These are phyloP conservation scores for Verticillium albo-atrum DNA, from an alignment of 2,329 filamentous ascomycete genomes.

Conservation along the genomic window DNA sequence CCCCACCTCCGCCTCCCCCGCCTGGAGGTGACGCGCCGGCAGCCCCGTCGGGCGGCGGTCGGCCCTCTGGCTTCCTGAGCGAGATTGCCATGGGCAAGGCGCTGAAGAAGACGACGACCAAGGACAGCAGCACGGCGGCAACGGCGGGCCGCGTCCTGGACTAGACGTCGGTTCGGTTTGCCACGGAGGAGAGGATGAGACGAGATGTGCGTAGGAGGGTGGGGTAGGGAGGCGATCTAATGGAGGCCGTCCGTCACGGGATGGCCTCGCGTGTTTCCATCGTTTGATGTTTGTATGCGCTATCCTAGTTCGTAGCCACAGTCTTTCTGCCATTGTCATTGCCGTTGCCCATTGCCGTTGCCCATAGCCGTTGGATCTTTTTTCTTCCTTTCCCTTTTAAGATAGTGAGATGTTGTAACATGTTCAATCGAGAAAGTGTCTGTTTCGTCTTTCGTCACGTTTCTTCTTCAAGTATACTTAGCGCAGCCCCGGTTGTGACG, in stretches of 20 bases:
- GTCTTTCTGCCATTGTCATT: too few relatives aligned
- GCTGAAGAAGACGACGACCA: constrained; percentile 84
- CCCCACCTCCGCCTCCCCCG: constrained; percentile 41
- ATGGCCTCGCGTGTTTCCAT: too few relatives aligned
- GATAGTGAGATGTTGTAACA: too few relatives aligned
- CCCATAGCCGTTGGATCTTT: too few relatives aligned
- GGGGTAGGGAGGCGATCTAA: constrained; percentile 10
- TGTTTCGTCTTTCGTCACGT: too few relatives aligned
- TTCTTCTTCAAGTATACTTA: too few relatives aligned
- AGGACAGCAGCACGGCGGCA: constrained; percentile 72
- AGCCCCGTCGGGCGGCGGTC: constrained; percentile 37
- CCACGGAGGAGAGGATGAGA: neutral
- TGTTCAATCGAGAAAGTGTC: too few relatives aligned
- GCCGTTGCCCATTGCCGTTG: too few relatives aligned
- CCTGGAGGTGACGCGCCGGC: constrained; percentile 29
- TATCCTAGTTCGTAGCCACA: too few relatives aligned
- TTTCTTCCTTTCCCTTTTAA: too few relatives aligned
- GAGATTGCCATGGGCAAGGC: constrained; percentile 78
- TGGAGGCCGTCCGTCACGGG: neutral
- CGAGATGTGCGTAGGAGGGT: constrained; percentile 15
- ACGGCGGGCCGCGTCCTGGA: constrained; percentile 72
- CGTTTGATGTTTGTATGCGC: neutral
- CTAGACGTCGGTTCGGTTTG: neutral
- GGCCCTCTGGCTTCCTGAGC: constrained; percentile 64
- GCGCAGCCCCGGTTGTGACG: too few relatives aligned